Base-by-base conservation (phyloP, 495 filamentous ascomycete species). In the Neurospora hispaniola region DNA sequence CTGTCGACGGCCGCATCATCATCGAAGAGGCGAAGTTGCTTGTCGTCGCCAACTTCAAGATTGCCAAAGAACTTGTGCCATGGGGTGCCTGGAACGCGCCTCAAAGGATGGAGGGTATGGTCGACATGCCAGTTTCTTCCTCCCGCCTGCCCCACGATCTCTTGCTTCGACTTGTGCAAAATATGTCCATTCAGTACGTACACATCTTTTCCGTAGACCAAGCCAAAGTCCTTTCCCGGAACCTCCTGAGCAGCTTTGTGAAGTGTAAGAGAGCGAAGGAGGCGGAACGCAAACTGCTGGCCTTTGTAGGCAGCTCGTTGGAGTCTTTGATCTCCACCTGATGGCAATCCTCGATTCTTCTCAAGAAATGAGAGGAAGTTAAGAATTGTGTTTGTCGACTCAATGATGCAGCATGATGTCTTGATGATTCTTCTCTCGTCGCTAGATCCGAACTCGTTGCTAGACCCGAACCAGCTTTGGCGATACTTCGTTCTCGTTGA, bases 21-120 rank as follows among this genome's bases (percentile, higher is more conserved):
- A 75, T n/a, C 11, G n/a, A 59, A 5, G 72, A 68, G 41, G 35
- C 48, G 11, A 44, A 27, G 27, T 41, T 66, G 12, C 27, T 69
- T 6, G 39, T 40, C 8, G 66, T 42, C 18, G 16, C 11, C 44
- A 23, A 23, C n/a, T 11, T 66, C 31, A 39, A 72, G 1, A 20
- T 74, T 70, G 27, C 72, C 74, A 62, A 75, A 74, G 46, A 75
- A 75, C n/a, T 75, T 75, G 72, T 75, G 72, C 74, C 74, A 75
- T 5, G 59, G 70, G 39, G 69, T 75, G 16, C 74, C 74, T 41
- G 74, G 74, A 11, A 75, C 72, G 39, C 72, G 74, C 46, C 72
- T 72, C 68, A 74, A 23, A 8, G 74, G 72, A 39, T 70, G 46
- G 8, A 48, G 69, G 20, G 72, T 6, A 42, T 41, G 42, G 14